Evolutionary conservation across 2,329 filamentous ascomycete species (phyloP).

Genomic region (Blumeria hordei): DNA sequence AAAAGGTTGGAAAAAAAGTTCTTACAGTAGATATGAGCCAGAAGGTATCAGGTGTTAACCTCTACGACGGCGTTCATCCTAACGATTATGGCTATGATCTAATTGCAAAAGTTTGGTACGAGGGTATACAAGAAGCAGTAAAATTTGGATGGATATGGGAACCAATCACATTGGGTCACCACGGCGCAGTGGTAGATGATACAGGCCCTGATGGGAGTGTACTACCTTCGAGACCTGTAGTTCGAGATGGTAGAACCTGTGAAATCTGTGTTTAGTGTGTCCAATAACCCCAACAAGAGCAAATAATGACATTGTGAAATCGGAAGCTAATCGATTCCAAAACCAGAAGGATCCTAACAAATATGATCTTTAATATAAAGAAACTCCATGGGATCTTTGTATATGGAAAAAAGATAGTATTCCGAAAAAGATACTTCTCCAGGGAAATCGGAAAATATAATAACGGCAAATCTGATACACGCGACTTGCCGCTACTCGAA

Average conservation of each 20-base stretch:
- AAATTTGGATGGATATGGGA: slow-evolving; percentile 4
- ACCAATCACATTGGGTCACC: neutral
- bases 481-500: no score
- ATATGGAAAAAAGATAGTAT: no score
- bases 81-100: slow-evolving; percentile 4
- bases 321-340: no score
- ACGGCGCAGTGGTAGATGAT: neutral
- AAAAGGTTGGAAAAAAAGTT: slow-evolving; percentile 3
- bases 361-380: no score
- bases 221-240: neutral
- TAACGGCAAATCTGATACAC: no score
- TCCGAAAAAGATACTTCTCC: no score
- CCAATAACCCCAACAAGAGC: neutral
- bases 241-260: neutral
- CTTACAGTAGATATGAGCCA: slow-evolving; percentile 5
- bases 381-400: no score
- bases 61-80: slow-evolving; percentile 5
- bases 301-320: no score
- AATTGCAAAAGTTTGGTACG: slow-evolving; percentile 5
- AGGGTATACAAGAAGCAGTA: slow-evolving; percentile 2
- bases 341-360: no score
- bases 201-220: neutral
- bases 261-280: neutral
- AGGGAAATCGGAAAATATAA: no score
- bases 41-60: slow-evolving; percentile 1